Evolutionary conservation across 2,329 filamentous ascomycete species (phyloP).

Genomic region (Geoglossum cookeanum): DNA sequence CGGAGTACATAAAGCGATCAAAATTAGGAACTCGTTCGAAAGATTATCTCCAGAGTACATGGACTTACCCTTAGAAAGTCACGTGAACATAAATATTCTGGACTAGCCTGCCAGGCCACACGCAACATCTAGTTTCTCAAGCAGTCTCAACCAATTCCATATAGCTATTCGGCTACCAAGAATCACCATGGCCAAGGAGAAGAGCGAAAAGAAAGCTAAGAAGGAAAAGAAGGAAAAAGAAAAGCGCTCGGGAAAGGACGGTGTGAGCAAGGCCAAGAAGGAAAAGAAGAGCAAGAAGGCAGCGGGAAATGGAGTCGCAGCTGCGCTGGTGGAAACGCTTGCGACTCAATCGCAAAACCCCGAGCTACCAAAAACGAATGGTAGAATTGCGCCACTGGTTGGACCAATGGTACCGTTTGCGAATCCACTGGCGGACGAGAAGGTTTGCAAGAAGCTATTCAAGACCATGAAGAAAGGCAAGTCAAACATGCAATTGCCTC

Average conservation of each 20-base stretch:
- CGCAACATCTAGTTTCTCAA: neutral
- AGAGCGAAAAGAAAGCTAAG: slow-evolving; percentile 31
- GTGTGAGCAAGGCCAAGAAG: slow-evolving; percentile 17
- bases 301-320: slow-evolving; percentile 28
- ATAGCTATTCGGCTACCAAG: neutral
- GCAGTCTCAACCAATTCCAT: neutral
- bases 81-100: neutral
- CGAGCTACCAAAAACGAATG: slow-evolving; percentile 19
- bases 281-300: slow-evolving; percentile 29
- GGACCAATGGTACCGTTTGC: slow-evolving; percentile 64
- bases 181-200: slow-evolving; percentile 15
- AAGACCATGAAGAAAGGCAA: slow-evolving; percentile 43
- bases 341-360: slow-evolving; percentile 28
- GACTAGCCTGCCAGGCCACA: neutral
- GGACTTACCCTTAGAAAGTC: neutral
- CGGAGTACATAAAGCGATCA: neutral
- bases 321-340: slow-evolving; percentile 45
- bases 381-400: slow-evolving; percentile 11
- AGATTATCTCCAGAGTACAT: neutral
- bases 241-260: slow-evolving; percentile 31
- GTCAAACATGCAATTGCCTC: neutral
- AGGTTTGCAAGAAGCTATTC: slow-evolving; percentile 47
- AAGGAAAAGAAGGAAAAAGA: slow-evolving; percentile 47
- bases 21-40: neutral
- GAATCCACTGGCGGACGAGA: slow-evolving; percentile 60